phyloP scores from a whole-genome alignment of 2,329 filamentous ascomycete species.

The Fusarium fracticaudum region DNA sequence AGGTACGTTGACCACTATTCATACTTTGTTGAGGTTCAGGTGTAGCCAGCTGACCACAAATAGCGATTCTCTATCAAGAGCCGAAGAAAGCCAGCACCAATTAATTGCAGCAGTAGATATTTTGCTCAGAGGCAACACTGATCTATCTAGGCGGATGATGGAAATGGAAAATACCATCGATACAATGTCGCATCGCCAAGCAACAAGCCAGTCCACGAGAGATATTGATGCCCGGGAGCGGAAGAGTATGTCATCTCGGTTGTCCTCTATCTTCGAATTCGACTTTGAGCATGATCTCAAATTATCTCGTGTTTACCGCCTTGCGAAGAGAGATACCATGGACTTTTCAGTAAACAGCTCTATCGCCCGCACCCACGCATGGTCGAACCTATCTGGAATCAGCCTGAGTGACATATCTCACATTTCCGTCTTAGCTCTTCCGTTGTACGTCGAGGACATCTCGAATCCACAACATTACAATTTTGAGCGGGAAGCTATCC shows the following conservation, averaged over 20 bases:
- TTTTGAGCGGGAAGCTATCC: fast-evolving
- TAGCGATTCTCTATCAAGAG: background rate
- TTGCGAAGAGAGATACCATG: background rate
- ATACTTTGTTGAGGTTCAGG: too few species aligned
- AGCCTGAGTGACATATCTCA: background rate
- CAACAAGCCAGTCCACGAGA: background rate
- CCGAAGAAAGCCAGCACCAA: background rate
- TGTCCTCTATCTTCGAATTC: background rate
- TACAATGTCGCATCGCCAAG: background rate
- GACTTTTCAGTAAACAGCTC: background rate
- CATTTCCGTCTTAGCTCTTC: background rate
- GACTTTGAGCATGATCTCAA: background rate
- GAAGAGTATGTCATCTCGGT: fast-evolving
- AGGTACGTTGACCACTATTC: fast-evolving
- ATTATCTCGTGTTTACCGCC: background rate
- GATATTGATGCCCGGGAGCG: fast-evolving
- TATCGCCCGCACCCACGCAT: fast-evolving
- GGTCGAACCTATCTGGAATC: fast-evolving
- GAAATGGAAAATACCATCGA: fast-evolving
- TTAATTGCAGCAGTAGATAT: background rate
- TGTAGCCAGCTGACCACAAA: fast-evolving
- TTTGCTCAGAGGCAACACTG: background rate
- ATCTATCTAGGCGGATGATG: background rate
- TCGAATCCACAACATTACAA: background rate
- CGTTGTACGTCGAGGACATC: background rate